Base-by-base conservation (phyloP, 257 asterid species). In the Gynochthodes officinalis region DNA sequence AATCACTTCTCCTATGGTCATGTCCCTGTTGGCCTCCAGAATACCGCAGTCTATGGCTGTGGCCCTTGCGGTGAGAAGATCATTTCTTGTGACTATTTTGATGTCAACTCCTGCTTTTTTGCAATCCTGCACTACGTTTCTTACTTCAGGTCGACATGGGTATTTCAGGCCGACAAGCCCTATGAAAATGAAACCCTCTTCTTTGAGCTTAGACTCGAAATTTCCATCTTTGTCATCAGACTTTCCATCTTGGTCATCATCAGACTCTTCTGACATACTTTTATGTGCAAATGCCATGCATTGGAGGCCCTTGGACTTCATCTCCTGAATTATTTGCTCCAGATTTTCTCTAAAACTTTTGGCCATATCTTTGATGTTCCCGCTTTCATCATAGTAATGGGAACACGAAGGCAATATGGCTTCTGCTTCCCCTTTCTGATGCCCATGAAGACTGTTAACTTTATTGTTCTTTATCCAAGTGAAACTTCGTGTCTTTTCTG, bases 1-100 rank as follows among this genome's bases (percentile, higher is more conserved):
- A 11, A 90, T 49, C 16, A 90, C 82, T 80, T 77, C 80, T 5
- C 79, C 85, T n/a, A n/a, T n/a, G n/a, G n/a, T n/a, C n/a, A n/a
- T n/a, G n/a, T n/a, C n/a, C n/a, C n/a, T n/a, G 21, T 73, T 67
- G 0, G 64, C 73, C 0, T 74, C 79, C 23, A 89, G 84, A 64
- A 90, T 85, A 4, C 96, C 92, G 53, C 96, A 87, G 44, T 90
- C 91, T 1, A 80, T 15, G 33, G 97, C 93, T 35, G 80, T 82
- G 10, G 95, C 93, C 63, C 70, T 83, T 8, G 96, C 97, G 0
- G 88, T 84, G 78, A 68, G 79, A 25, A 89, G 73, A 44, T 90
- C 84, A 74, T 86, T 91, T 11, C 88, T 86, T 1, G 97, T 89
- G 43, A 89, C 81, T 88, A 90, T 81, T 67, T 83, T 88, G 77